Conservation (phyloP, 352 stramenopile species). For the Phytophthora aleatoria region DNA sequence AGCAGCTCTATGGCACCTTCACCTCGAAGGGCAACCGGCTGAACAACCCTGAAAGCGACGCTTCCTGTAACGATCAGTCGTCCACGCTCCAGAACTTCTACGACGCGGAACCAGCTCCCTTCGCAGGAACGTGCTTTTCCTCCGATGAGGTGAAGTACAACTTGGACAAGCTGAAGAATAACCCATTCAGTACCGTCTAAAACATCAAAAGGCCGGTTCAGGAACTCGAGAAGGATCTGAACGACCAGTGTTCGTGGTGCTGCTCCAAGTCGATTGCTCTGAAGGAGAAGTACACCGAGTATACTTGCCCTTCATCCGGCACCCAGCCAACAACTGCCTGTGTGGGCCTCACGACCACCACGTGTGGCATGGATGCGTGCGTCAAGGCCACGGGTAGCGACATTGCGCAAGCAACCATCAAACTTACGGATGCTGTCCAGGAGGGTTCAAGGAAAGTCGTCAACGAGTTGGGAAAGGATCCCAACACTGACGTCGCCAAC, state of each 20-base stretch:
- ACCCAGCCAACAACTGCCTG: not conserved
- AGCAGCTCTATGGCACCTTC: not conserved
- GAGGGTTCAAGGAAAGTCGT: not conserved
- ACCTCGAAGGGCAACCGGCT: not conserved
- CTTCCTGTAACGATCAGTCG: not conserved
- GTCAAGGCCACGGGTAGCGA: slow-evolving; percentile 44
- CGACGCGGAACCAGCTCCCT: not conserved
- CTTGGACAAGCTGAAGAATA: slow-evolving; percentile 9
- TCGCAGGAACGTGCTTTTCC: not conserved
- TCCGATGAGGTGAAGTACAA: slow-evolving; percentile 3
- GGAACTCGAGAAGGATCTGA: slow-evolving; percentile 2
- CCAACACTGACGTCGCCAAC: not conserved
- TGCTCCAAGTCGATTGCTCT: slow-evolving; percentile 15
- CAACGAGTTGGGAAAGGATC: slow-evolving; percentile 1
- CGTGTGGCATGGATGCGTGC: slow-evolving; percentile 43
- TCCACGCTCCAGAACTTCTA: slow-evolving; percentile 9
- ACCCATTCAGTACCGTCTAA: not conserved
- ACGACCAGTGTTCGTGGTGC: slow-evolving; percentile 3
- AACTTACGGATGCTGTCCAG: slow-evolving; percentile 31
- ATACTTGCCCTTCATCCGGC: slow-evolving; percentile 5
- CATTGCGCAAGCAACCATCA: slow-evolving; percentile 25
- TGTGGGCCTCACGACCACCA: not conserved
- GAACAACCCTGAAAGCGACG: slow-evolving; percentile 12
- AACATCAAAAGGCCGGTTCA: not conserved
- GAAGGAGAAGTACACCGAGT: slow-evolving; percentile 9